Evolutionary conservation across 2,329 filamentous ascomycete genomes (phyloP), one percentile per base, ranked within the genome.

Genomic region (Thermoascus crustaceus): DNA sequence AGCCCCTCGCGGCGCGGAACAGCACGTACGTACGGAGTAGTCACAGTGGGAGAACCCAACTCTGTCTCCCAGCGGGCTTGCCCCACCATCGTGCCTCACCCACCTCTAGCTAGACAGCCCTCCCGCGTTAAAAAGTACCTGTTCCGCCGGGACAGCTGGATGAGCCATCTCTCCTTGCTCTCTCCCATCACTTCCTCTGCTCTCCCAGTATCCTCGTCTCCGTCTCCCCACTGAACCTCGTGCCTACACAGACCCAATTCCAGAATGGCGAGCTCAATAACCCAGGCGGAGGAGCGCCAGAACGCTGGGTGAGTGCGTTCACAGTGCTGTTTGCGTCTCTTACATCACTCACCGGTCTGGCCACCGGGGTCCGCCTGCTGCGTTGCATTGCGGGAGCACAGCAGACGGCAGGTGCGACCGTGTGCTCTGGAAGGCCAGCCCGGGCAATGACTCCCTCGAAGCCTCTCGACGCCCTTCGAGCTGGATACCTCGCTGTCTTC

Each of bases 231-330:
- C 27, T 5, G 10, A 13, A 8, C 16, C 11, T 34, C 20, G 32
- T 14, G 11, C 19, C 19, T 26, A 14, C 14, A 17, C n/a, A 29
- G 10, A 22, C 14, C 32, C 39, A 37, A 46, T 35, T 36, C 22
- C 45, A 56, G 40, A 36, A 74, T 75, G 71, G 54, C 71, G 37
- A 67, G 67, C 58, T 69, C 68, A 27, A 58, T 73, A 50, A 63
- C 71, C 46, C 66, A 67, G 43, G 53, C 61, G 40, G 68, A 72
- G 41, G 68, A 71, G 45, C 56, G 60, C 44, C 61, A 64, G 37
- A 64, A 64, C 57, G 67, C 67, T 61, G 69, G 68, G 71, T 74
- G 55, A 66, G 71, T 71, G 39, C 40, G 34, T 16, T 37, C 40
- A 24, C 14, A 14, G 19, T 34, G 27, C 44, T 41, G 47, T 33